Evolutionary conservation across 73 alveolate species (phyloP).

Genomic region (Blepharisma japonicum): DNA sequence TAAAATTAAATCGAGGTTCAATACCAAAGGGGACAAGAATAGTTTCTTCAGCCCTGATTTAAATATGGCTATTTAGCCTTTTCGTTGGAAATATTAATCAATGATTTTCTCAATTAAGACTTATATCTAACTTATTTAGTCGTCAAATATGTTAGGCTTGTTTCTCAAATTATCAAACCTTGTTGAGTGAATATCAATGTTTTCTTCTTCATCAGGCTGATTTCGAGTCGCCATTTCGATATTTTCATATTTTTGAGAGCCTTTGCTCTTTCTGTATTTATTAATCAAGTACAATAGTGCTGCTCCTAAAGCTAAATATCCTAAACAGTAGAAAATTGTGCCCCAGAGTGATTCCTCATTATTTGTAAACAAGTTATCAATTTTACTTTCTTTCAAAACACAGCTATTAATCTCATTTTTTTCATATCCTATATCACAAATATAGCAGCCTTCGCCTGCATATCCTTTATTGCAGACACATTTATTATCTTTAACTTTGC

Average conservation of each 20-base stretch:
- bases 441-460: neutral
- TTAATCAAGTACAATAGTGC: neutral
- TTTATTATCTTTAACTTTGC: neutral
- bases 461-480: slow-evolving; percentile 12
- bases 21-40: neutral
- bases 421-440: neutral
- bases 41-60: slow-evolving; percentile 13
- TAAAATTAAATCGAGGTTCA: slow-evolving; percentile 15
- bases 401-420: neutral
- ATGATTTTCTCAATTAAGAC: too few species aligned
- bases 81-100: too few species aligned
- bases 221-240: too few species aligned
- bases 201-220: too few species aligned
- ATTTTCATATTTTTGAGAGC: too few species aligned
- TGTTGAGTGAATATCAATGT: too few species aligned
- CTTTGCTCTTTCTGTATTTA: neutral
- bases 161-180: too few species aligned
- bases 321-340: slow-evolving; percentile 18
- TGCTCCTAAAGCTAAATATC: neutral
- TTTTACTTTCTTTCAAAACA: neutral
- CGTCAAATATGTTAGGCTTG: too few species aligned
- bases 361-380: neutral
- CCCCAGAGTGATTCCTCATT: neutral
- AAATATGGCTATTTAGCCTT: slow-evolving; percentile 2
- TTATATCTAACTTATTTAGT: too few species aligned